Base-by-base conservation (phyloP, 1,139 yeast species). In the Saccharomyces hybrid region DNA sequence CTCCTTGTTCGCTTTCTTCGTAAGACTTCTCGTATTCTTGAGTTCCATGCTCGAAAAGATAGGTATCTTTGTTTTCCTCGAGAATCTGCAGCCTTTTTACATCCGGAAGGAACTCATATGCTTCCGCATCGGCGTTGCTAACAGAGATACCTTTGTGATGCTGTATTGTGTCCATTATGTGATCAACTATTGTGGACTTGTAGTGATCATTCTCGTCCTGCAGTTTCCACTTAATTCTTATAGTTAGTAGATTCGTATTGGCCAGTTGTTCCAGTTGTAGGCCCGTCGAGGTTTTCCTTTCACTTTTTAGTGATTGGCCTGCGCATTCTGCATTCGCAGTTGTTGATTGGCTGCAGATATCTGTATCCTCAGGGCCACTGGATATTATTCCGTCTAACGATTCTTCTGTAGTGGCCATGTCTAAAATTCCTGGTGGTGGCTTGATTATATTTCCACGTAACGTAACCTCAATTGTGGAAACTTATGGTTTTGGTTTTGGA, bases 101-200 rank as follows among this genome's bases (percentile, higher is more conserved):
- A 56, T 68, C 69, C 2, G 61, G 52, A 19, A 65, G 54, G 52
- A 60, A 66, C 53, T 68, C 69, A 55, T 65, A 68, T 27, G 61
- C 58, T 54, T 68, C 71, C 50, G 66, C 61, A 32, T 57, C 55
- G 11, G 60, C 56, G 13, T 61, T 59, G 34, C 60, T 60, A 11
- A 64, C 58, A 2, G 61, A 47, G n/a, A 46, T 47, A 13, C 69
- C 70, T 46, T 60, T 61, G 47, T 58, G 52, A 13, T 50, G 52
- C 27, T 58, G 58, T 7, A 56, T 53, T 6, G 57, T 41, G 29
- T 54, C 55, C 31, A 59, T 57, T n/a, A 59, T 38, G 27, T 52
- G 55, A 42, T 46, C 53, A 47, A 51, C n/a, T 38, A 53, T 48
- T 51, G 34, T 48, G 27, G 57, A 47, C 41, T 57, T 57, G 32